Conservation (phyloP, 306 rosid species). For the Vachellia collinsii region DNA sequence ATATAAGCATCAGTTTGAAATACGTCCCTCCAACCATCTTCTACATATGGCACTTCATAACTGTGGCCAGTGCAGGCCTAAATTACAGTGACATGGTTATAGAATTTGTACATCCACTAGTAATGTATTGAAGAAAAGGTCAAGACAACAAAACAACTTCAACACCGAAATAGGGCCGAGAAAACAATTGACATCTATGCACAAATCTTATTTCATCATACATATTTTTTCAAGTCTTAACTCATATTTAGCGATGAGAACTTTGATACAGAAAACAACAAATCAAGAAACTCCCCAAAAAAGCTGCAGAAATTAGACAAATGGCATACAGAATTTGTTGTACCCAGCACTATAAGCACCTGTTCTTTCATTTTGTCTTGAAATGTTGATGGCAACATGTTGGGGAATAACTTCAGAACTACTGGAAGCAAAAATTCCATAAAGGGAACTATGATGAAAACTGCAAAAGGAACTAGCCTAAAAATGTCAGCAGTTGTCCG, state of each 20-base stretch:
- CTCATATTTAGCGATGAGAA: slow-evolving; percentile 27
- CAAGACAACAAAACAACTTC: neutral
- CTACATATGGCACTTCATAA: slow-evolving; percentile 8
- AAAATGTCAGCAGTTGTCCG: slow-evolving; percentile 92
- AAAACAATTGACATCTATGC: slow-evolving; percentile 18
- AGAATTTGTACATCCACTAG: slow-evolving; percentile 25
- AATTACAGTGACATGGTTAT: slow-evolving; percentile 11
- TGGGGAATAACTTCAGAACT: slow-evolving; percentile 85
- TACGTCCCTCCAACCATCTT: slow-evolving; percentile 30
- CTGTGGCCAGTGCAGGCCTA: slow-evolving; percentile 12
- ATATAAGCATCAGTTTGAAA: slow-evolving; percentile 12
- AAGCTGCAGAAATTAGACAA: slow-evolving; percentile 11
- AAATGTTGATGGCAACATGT: slow-evolving; percentile 95
- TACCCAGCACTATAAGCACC: slow-evolving; percentile 47
- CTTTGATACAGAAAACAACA: neutral
- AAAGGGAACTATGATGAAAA: slow-evolving; percentile 87
- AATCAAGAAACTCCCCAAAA: slow-evolving; percentile 1
- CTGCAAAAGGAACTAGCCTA: slow-evolving; percentile 90
- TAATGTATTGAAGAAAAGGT: slow-evolving; percentile 23
- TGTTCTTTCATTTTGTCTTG: slow-evolving; percentile 96
- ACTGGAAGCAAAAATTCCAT: slow-evolving; percentile 92
- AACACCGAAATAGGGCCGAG: neutral
- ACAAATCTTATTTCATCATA: neutral
- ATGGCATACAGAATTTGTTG: slow-evolving; percentile 4
- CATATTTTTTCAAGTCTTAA: slow-evolving; percentile 21